A percentile compares a stretch with the other conserved stretches of the same genome.
phyloP scores from a whole-genome alignment of 257 asterid species.

The Jacaranda mimosifolia region DNA sequence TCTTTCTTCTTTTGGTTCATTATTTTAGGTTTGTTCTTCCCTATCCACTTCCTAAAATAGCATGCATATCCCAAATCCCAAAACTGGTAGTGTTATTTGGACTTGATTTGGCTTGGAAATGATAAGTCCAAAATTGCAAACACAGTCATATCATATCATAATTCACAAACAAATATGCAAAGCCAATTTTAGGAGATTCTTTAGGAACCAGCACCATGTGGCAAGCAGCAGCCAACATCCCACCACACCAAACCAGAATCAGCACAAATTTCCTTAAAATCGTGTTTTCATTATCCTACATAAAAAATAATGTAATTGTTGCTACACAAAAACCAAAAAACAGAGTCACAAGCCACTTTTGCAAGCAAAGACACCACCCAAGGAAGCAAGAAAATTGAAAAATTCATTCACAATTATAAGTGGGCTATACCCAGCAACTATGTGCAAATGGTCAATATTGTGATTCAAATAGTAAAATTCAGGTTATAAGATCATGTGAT shows the following conservation, averaged over 20 bases:
- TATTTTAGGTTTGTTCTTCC: background rate
- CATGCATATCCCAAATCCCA: slow-evolving; percentile 20
- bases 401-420: no score
- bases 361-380: background rate
- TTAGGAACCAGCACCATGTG: background rate
- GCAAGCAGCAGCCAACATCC: slow-evolving; percentile 21
- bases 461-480: no score
- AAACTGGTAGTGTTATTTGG: background rate
- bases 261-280: background rate
- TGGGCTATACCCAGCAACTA: no score
- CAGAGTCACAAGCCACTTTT: background rate
- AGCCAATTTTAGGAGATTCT: slow-evolving; percentile 24
- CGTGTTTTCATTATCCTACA: no score
- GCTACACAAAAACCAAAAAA: no score
- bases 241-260: slow-evolving; percentile 7
- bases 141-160: background rate
- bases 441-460: no score
- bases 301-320: background rate
- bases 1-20: no score
- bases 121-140: slow-evolving; percentile 5
- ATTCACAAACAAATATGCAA: background rate
- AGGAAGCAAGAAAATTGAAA: background rate
- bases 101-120: slow-evolving; percentile 24
- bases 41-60: slow-evolving; percentile 20
- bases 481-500: no score